phyloP scores from a whole-genome alignment of 768 basidiomycete species.

The Boletus edulis region DNA sequence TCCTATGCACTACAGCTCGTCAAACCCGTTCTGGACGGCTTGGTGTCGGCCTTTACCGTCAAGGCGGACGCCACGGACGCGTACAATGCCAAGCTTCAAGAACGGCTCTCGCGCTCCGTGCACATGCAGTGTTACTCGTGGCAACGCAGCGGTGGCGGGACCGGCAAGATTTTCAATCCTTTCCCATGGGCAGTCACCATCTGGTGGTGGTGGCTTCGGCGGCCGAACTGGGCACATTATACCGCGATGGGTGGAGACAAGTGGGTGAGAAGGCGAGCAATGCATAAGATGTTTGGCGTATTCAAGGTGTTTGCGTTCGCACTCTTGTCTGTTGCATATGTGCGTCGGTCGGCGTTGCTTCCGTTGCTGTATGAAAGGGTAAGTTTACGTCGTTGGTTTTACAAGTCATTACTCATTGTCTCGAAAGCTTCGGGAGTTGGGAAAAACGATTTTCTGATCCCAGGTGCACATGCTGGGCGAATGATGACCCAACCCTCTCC shows the following conservation, averaged over 20 bases:
- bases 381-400: neutral
- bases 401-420: neutral
- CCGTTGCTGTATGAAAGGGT: constrained; percentile 2
- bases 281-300: neutral
- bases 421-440: neutral
- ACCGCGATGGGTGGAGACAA: constrained; percentile 36
- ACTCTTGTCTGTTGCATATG: constrained; percentile 7
- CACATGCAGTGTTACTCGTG: constrained; percentile 38
- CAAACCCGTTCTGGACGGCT: constrained; percentile 25
- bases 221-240: constrained; percentile 36
- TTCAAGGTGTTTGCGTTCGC: constrained; percentile 2
- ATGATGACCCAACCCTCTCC: too few relatives aligned
- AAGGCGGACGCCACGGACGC: constrained; percentile 23
- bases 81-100: constrained; percentile 25
- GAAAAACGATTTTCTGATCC: neutral
- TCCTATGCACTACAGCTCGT: constrained; percentile 30
- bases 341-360: constrained; percentile 3
- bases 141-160: constrained; percentile 34
- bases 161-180: constrained; percentile 36
- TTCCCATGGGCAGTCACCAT: constrained; percentile 38
- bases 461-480: neutral
- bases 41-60: constrained; percentile 23
- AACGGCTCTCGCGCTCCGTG: constrained; percentile 15
- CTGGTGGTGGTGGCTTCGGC: constrained; percentile 38
- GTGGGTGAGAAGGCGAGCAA: constrained; percentile 26